Base-by-base conservation (phyloP, 148 eudicot genomes). In the Rhododendron griersonianum region DNA sequence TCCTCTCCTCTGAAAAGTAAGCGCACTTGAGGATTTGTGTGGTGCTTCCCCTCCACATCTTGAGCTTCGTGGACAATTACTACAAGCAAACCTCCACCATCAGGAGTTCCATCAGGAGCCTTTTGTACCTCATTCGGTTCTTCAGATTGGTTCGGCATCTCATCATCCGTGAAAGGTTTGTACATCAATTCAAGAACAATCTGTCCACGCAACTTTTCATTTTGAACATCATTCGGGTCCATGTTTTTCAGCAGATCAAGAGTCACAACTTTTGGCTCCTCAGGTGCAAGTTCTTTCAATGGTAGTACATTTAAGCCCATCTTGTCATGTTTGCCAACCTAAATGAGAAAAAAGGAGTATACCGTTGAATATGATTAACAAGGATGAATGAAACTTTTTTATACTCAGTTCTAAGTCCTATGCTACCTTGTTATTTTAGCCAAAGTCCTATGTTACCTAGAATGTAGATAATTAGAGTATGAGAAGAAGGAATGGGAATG, bases 271-370 rank as follows among this genome's bases (percentile, higher is more conserved):
- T 93, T 94, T 30, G 94, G 86, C 86, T 95, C 98, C 55, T 96
- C 98, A 19, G 98, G 97, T 28, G 90, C 86, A 71, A 96, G 90
- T 41, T 93, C 97, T 85, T 93, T 94, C 81, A 96, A 81, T 25
- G 92, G 89, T 51, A 95, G 47, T 74, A 87, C 84, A 84, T 95
- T 96, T 83, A 94, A 81, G 25, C 99, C 98, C 98, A 96, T 95
- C 92, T 91, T 94, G 11, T 96, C 99, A 88, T 93, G 97, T n/a
- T 85, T 86, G 23, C 99, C 97, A 74, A 96, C 92, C 99, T 96
- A 87, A 57, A 80, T 15, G 61, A 33, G 76, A 71, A 78, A 41
- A 47, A 84, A 59, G 53, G 9, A 76, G 37, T 39, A 55, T 75
- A 50, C 81, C n/a, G 53, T 13, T 76, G 4, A 76, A 11, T 51